A percentile compares a stretch with the other conserved stretches of the same genome.
These are phyloP conservation scores for Cudoniella acicularis DNA, from an alignment of 495 filamentous ascomycete species.

Conservation along the genomic window DNA sequence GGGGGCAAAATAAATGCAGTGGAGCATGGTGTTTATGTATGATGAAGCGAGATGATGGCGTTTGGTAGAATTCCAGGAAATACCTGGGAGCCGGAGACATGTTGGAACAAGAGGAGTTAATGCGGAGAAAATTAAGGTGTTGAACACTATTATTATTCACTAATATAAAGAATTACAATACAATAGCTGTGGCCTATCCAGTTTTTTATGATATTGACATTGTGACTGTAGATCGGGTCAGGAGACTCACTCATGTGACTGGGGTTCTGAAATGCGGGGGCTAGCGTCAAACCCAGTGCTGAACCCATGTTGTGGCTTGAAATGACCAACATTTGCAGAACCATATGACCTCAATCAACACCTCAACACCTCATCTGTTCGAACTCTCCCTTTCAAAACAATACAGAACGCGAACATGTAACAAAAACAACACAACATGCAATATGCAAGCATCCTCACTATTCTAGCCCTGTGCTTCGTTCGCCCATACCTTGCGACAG, in stretches of 20 bases:
- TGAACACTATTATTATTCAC: too few species aligned
- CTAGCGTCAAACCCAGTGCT: background rate
- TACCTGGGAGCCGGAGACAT: too few species aligned
- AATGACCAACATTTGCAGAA: background rate
- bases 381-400: background rate
- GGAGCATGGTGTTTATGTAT: background rate
- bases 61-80: too few species aligned
- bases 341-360: background rate
- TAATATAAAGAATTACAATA: too few species aligned
- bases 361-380: background rate
- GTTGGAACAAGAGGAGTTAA: too few species aligned
- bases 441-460: conserved; percentile 12
- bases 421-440: conserved; percentile 17
- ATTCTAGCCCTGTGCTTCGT: background rate
- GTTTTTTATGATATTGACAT: too few species aligned
- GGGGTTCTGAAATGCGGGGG: background rate
- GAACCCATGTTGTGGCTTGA: background rate
- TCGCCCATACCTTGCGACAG: background rate
- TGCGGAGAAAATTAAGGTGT: too few species aligned
- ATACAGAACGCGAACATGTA: conserved; percentile 15
- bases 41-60: background rate
- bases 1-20: background rate
- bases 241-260: too few species aligned
- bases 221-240: too few species aligned
- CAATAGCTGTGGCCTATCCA: too few species aligned